These are phyloP conservation scores for Pichia sp. DNA, from an alignment of 1,139 yeast genomes.

Conservation along the genomic window DNA sequence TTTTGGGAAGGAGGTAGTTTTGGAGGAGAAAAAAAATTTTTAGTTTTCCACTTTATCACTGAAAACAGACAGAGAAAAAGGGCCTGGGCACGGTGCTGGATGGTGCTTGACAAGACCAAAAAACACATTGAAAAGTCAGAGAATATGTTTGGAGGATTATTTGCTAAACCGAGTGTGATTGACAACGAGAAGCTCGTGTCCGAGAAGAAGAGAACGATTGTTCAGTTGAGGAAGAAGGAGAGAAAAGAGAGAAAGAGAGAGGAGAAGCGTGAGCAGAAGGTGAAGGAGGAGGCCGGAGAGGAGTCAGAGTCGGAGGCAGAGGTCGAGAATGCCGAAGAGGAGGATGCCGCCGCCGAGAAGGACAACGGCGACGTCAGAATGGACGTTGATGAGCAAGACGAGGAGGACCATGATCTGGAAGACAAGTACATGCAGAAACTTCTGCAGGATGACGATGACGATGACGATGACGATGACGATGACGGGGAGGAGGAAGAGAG, in stretches of 20 bases:
- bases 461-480: conserved; percentile 7
- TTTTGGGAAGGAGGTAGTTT: conserved; percentile 7
- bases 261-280: conserved; percentile 13
- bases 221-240: conserved; percentile 23
- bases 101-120: neutral
- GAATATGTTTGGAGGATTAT: conserved; percentile 31
- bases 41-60: neutral
- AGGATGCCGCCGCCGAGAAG: neutral
- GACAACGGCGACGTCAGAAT: conserved; percentile 1
- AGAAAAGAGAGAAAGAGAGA: conserved; percentile 15
- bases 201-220: conserved; percentile 24
- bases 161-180: conserved; percentile 38
- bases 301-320: conserved; percentile 12
- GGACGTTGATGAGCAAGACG: conserved; percentile 4
- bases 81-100: neutral
- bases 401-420: conserved; percentile 8
- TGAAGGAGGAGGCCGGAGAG: conserved; percentile 17
- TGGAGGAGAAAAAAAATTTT: conserved; percentile 5
- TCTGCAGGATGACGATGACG: conserved; percentile 5
- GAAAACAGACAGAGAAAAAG: neutral
- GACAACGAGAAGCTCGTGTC: conserved; percentile 32
- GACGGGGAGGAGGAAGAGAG: conserved; percentile 29
- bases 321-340: conserved; percentile 1
- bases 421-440: conserved; percentile 7
- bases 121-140: neutral